Evolutionary conservation across 805 yeast species (phyloP), one percentile per base, ranked within the genome.

Genomic region (Myxozyma melibiosi): DNA sequence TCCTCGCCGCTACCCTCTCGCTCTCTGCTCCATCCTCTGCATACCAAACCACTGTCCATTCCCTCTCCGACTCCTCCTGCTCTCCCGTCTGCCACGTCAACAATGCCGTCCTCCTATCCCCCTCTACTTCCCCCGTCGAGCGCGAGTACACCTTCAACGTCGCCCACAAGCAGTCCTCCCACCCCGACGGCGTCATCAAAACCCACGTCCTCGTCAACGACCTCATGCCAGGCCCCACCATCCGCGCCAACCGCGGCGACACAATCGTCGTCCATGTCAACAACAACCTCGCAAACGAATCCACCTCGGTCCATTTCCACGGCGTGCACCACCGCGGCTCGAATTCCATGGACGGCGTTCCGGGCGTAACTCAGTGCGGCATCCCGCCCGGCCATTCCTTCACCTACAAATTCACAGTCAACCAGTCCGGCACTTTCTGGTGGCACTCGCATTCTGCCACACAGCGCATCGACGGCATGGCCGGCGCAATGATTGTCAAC

Each of bases 401-500:
- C 66, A 68, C 72, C 0, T 79, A 81, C 61, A 65, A 70, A 40
- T 80, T 81, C 65, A 73, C 73, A 16, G 67, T 73, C 2, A 67
- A 70, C 45, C 81, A 78, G 53, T 66, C 71, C 28, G 85, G 85
- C 0, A 76, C 83, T 0, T 77, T 70, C 51, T 81, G 85, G 85
- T 81, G 80, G 66, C 85, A 81, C 60, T 74, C 83, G 3, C 85
- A 81, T 51, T 72, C 70, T 64, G 80, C 79, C 40, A 73, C 80
- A 3, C 94, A 94, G 45, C 82, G 81, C 64, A 84, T 85, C 87
- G 48, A 45, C 25, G 82, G 81, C 48, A 89, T 86, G 53, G 79
- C 84, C 35, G 78, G 90, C 45, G 96, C 91, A 65, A 73, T 90
- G 47, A 86, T 89, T 1, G 69, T 90, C 41, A 85, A 89, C 68